phyloP scores from a whole-genome alignment of 768 basidiomycete genomes.

The Obba rivulosa region DNA sequence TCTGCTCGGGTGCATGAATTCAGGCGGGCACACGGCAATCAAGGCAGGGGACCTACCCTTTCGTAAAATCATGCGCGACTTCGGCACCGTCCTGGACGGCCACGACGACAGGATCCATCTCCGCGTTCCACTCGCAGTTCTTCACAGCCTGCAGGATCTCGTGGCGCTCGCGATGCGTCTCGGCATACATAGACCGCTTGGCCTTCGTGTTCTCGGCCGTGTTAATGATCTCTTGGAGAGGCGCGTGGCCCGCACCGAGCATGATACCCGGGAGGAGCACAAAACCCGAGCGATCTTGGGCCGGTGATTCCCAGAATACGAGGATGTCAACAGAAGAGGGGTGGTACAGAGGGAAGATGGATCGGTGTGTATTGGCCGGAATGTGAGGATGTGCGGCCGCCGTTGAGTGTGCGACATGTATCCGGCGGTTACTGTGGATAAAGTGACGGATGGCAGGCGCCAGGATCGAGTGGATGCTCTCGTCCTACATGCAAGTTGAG shows the following conservation, averaged over 20 bases:
- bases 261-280: slow-evolving; percentile 50
- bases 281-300: slow-evolving; percentile 56
- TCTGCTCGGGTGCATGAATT: slow-evolving; percentile 29
- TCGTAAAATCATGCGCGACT: slow-evolving; percentile 58
- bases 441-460: slow-evolving; percentile 36
- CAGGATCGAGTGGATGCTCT: slow-evolving; percentile 10
- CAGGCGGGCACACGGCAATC: too few relatives aligned
- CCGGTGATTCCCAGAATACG: slow-evolving; percentile 70
- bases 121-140: slow-evolving; percentile 68
- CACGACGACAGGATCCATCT: slow-evolving; percentile 70
- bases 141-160: slow-evolving; percentile 65
- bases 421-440: slow-evolving; percentile 47
- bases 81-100: slow-evolving; percentile 37
- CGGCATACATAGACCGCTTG: slow-evolving; percentile 86
- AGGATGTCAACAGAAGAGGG: slow-evolving; percentile 68
- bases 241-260: slow-evolving; percentile 66
- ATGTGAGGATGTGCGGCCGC: slow-evolving; percentile 50
- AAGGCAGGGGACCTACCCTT: slow-evolving; percentile 48
- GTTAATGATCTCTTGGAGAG: slow-evolving; percentile 56
- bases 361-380: slow-evolving; percentile 40
- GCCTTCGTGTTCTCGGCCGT: slow-evolving; percentile 57
- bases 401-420: slow-evolving; percentile 31
- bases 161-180: slow-evolving; percentile 71
- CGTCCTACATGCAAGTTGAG: slow-evolving; percentile 6
- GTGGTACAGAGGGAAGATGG: slow-evolving; percentile 78